A percentile compares a stretch with the other conserved stretches of the same genome.
Evolutionary conservation across 164 flowering plant genomes (phyloP).

Genomic region (Echeveria elegans): DNA sequence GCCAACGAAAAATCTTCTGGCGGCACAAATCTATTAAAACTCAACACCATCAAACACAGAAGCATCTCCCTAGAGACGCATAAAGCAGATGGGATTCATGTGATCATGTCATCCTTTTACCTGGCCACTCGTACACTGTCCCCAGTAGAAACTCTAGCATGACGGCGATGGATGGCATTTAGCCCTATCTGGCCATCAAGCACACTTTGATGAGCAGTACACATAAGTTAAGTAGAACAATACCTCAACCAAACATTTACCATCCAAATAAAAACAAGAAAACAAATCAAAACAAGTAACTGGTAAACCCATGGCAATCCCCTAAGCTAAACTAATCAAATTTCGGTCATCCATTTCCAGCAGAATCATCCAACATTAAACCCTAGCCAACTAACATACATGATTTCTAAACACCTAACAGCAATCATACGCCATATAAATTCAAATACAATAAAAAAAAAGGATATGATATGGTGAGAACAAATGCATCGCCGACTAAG

Average conservation of each 20-base stretch:
- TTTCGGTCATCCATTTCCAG: too few relatives aligned
- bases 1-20: slow-evolving; percentile 33
- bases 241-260: not conserved
- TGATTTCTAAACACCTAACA: too few relatives aligned
- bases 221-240: not conserved
- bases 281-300: not conserved
- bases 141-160: slow-evolving; percentile 69
- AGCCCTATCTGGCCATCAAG: slow-evolving; percentile 53
- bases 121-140: slow-evolving; percentile 43
- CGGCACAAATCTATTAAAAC: slow-evolving; percentile 26
- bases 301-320: not conserved
- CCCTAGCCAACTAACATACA: too few relatives aligned
- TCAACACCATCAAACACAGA: not conserved
- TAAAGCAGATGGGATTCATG: not conserved
- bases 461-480: slow-evolving; percentile 87
- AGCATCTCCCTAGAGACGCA: not conserved
- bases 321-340: not conserved
- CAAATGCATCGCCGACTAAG: slow-evolving; percentile 45
- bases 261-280: not conserved
- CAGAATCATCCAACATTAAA: too few relatives aligned
- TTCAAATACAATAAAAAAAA: slow-evolving; percentile 19
- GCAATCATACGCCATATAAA: not conserved
- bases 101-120: not conserved
- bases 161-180: slow-evolving; percentile 80
- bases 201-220: slow-evolving; percentile 53